Conservation (phyloP, 768 basidiomycete genomes). For the Dentipellis sp. region DNA sequence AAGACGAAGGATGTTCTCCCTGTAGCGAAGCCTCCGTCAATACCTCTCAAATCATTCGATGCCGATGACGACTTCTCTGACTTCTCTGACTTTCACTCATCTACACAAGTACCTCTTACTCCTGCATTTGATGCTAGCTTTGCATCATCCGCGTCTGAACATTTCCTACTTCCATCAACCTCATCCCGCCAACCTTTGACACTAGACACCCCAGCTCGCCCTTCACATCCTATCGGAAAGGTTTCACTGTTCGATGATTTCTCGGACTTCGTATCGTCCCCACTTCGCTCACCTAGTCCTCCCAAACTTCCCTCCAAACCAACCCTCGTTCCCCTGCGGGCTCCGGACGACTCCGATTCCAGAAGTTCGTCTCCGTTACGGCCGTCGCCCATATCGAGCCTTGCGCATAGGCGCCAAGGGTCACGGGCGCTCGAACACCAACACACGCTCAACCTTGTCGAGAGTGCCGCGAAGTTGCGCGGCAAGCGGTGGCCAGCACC, state of each 20-base stretch:
- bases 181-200: background rate
- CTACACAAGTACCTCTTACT: conserved; percentile 14
- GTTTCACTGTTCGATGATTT: conserved; percentile 34
- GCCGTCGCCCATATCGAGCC: no score
- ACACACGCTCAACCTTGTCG: conserved; percentile 49
- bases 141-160: conserved; percentile 2
- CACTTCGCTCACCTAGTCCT: conserved; percentile 20
- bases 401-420: conserved; percentile 15
- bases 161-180: conserved; percentile 2
- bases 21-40: no score
- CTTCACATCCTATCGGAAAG: background rate
- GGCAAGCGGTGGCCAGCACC: conserved; percentile 35
- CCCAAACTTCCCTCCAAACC: conserved; percentile 18
- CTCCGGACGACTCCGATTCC: background rate
- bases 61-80: conserved; percentile 27
- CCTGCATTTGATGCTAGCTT: conserved; percentile 1
- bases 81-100: conserved; percentile 41
- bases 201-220: background rate
- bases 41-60: background rate
- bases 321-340: background rate
- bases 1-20: no score
- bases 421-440: conserved; percentile 39
- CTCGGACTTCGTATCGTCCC: conserved; percentile 35
- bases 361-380: background rate
- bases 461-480: conserved; percentile 41